These are phyloP conservation scores for Fusarium equiseti DNA, from an alignment of 2,329 filamentous ascomycete genomes.

Conservation along the genomic window DNA sequence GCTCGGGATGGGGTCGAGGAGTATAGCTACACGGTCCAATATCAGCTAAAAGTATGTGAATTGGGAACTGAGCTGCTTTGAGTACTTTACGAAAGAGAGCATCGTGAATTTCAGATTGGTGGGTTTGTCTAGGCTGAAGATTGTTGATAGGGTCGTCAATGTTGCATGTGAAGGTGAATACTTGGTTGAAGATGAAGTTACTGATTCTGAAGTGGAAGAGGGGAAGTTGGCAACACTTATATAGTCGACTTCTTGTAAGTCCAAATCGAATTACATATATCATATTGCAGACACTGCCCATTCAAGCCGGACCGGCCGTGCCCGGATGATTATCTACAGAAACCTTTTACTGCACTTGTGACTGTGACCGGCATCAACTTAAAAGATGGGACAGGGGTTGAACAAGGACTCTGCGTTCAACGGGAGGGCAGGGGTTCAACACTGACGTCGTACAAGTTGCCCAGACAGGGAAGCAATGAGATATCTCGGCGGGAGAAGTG, in stretches of 20 bases:
- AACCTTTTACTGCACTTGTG: constrained; percentile 23
- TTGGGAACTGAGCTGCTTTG: not conserved
- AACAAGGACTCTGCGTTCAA: constrained; percentile 7
- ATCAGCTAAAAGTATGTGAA: constrained; percentile 5
- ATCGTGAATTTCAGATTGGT: constrained; percentile 15
- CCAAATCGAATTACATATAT: constrained; percentile 11
- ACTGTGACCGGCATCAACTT: constrained; percentile 33
- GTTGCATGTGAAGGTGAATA: constrained; percentile 10
- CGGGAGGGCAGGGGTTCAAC: constrained; percentile 13
- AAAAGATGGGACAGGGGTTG: constrained; percentile 16
- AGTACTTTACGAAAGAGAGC: constrained; percentile 43
- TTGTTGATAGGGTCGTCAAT: not conserved
- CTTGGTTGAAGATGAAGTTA: constrained; percentile 2
- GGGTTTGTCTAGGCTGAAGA: not conserved
- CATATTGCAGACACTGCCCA: constrained; percentile 11
- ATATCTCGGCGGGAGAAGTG: constrained; percentile 18
- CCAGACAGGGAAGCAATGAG: constrained; percentile 16
- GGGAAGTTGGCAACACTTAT: constrained; percentile 18
- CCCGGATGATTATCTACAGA: constrained; percentile 21
- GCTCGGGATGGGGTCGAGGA: constrained; percentile 42
- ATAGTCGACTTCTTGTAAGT: constrained; percentile 14
- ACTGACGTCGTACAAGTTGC: constrained; percentile 35
- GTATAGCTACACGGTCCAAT: constrained; percentile 26
- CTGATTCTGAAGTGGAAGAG: not conserved
- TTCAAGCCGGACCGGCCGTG: constrained; percentile 32